These are phyloP conservation scores for Stevia rebaudiana DNA, from an alignment of 140 eudicot species.

Conservation along the genomic window DNA sequence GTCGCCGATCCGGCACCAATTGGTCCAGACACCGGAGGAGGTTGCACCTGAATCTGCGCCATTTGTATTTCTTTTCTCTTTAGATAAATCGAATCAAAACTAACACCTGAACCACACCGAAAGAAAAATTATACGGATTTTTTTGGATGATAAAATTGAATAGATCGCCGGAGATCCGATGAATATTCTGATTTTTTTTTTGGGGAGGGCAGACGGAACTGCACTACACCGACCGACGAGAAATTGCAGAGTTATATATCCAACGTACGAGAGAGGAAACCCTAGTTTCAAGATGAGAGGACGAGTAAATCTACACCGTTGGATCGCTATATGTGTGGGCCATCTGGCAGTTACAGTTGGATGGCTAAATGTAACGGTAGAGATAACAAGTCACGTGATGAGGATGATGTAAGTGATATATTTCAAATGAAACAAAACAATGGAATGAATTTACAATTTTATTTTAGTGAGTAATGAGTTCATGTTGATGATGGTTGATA, in stretches of 20 bases:
- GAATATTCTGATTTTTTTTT: constrained; percentile 25
- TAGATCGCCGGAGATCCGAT: constrained; percentile 15
- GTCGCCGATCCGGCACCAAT: constrained; percentile 28
- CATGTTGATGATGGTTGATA: too few species aligned
- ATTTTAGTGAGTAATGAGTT: too few species aligned
- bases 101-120: too few species aligned
- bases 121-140: too few species aligned
- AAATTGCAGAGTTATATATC: constrained; percentile 13
- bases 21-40: constrained; percentile 25
- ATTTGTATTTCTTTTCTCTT: constrained; percentile 1
- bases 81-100: too few species aligned
- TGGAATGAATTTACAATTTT: too few species aligned
- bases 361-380: constrained; percentile 5
- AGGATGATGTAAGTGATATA: too few species aligned
- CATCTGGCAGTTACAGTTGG: constrained; percentile 11
- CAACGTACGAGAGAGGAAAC: constrained; percentile 12
- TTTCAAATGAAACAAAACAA: too few species aligned
- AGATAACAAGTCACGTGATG: background rate
- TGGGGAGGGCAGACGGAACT: constrained; percentile 54
- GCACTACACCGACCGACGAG: constrained; percentile 49
- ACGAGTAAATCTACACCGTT: constrained; percentile 30
- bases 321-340: background rate
- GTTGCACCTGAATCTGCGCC: constrained; percentile 66
- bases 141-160: background rate
- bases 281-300: constrained; percentile 20